Base-by-base conservation (phyloP, 192 early-diverging fungal genomes). In the Podila clonocystis region DNA sequence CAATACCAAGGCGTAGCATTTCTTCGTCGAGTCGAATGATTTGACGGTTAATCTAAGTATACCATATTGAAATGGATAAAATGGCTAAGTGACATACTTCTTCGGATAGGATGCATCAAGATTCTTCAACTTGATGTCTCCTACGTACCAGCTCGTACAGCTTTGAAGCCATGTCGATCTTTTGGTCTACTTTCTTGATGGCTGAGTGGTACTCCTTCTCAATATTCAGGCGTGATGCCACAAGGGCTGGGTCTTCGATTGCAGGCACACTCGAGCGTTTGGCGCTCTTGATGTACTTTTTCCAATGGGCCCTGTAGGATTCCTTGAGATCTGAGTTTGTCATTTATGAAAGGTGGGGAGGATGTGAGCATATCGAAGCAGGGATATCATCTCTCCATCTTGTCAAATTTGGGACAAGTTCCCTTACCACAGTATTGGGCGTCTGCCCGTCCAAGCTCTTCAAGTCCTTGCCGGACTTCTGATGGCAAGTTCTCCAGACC, bases 401-500 rank as follows among this genome's bases (percentile, higher is more conserved):
- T 17, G 15, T 36, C 34, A 45, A 45, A 45, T 4, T 17, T 41
- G 38, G 38, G 20, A 30, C 26, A 50, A 50, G 33, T 71, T n/a
- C 22, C 8, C 52, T 58, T 85, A 85, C 87, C 74, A 80, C 85
- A 85, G 52, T 85, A 86, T 36, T 88, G 75, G 28, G 80, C 85
- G 61, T 88, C 87, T 55, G 84, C 83, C 28, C 71, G 83, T 19
- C 87, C 72, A 19, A 88, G 63, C 57, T 88, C 87, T 41, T 86
- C 83, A 65, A 88, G 82, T 59, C 86, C 84, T 65, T 88, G 87
- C 50, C 86, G 83, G 8, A 88, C 84, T 60, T 88, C 87, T 24
- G 85, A 86, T 17, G 87, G 87, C 49, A 88, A 59, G 62, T 88
- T 88, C 60, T 85, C 77, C 33, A 88, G 76, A 76, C 83, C 87